Conservation (phyloP, 169 alveolate species). For the Cryptosporidium baileyi region DNA sequence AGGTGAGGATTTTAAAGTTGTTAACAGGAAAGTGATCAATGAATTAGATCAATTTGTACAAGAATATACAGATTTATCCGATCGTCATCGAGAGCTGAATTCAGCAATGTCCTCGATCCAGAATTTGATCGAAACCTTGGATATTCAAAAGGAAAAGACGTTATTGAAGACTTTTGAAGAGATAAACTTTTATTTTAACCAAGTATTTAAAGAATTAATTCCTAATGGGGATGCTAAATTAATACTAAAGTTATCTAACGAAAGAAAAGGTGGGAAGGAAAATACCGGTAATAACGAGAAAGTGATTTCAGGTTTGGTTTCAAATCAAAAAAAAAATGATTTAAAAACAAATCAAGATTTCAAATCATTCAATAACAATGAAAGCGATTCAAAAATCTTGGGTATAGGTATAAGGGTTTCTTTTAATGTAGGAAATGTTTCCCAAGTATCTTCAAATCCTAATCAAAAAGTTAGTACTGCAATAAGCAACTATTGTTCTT, state of each 20-base stretch:
- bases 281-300: neutral
- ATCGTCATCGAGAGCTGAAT: conserved; percentile 37
- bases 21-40: conserved; percentile 34
- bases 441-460: neutral
- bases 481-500: conserved; percentile 8
- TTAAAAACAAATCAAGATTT: no score
- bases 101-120: conserved; percentile 62
- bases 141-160: conserved; percentile 72
- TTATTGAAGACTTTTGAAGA: conserved; percentile 70
- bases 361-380: neutral
- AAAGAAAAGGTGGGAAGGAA: neutral
- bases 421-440: conserved; percentile 11
- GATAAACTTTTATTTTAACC: conserved; percentile 71
- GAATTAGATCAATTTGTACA: conserved; percentile 61
- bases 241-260: conserved; percentile 32
- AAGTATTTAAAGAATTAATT: conserved; percentile 74
- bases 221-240: conserved; percentile 78
- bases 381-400: neutral
- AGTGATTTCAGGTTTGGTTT: neutral
- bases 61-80: conserved; percentile 62
- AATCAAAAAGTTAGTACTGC: neutral
- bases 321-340: neutral
- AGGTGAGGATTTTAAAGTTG: conserved; percentile 2
- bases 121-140: conserved; percentile 12
- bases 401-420: conserved; percentile 59